A percentile compares a stretch with the other conserved stretches of the same genome.
These are phyloP conservation scores for Aurantiochytrium sp. DNA, from an alignment of 108 stramenopile genomes.

Conservation along the genomic window DNA sequence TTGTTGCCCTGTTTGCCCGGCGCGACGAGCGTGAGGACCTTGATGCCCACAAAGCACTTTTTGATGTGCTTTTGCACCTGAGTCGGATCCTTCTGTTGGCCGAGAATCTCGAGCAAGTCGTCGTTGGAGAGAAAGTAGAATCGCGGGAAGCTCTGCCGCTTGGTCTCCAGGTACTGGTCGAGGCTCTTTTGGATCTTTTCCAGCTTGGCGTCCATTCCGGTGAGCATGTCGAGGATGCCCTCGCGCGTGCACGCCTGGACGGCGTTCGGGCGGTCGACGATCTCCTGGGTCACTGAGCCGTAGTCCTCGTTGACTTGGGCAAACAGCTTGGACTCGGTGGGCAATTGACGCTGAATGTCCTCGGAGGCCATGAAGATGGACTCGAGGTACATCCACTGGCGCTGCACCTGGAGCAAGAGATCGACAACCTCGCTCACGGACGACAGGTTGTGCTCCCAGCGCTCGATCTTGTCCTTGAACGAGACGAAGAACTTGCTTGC, in stretches of 20 bases:
- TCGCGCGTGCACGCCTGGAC: slow-evolving; percentile 40
- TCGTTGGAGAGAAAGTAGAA: slow-evolving; percentile 71
- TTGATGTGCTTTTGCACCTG: slow-evolving; percentile 66
- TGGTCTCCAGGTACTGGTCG: slow-evolving; percentile 62
- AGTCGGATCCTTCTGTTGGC: slow-evolving; percentile 56
- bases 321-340: slow-evolving; percentile 55
- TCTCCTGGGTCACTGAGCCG: slow-evolving; percentile 35
- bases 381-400: slow-evolving; percentile 71
- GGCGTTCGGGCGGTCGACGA: slow-evolving; percentile 54
- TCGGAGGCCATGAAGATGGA: slow-evolving; percentile 63
- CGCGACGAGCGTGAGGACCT: slow-evolving; percentile 49
- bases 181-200: slow-evolving; percentile 65
- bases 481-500: slow-evolving; percentile 64
- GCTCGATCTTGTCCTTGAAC: slow-evolving; percentile 53
- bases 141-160: slow-evolving; percentile 61
- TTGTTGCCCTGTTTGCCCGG: slow-evolving; percentile 41
- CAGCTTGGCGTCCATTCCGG: slow-evolving; percentile 49
- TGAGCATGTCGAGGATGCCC: slow-evolving; percentile 39
- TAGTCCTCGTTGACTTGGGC: slow-evolving; percentile 55
- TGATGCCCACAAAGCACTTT: slow-evolving; percentile 67
- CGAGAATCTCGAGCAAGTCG: slow-evolving; percentile 67
- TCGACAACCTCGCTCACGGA: slow-evolving; percentile 59
- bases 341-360: slow-evolving; percentile 65
- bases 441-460: slow-evolving; percentile 52
- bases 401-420: slow-evolving; percentile 57